A percentile compares a stretch with the other conserved stretches of the same genome.
phyloP scores from a whole-genome alignment of 208 protist genomes.

The Phytomonas francai region DNA sequence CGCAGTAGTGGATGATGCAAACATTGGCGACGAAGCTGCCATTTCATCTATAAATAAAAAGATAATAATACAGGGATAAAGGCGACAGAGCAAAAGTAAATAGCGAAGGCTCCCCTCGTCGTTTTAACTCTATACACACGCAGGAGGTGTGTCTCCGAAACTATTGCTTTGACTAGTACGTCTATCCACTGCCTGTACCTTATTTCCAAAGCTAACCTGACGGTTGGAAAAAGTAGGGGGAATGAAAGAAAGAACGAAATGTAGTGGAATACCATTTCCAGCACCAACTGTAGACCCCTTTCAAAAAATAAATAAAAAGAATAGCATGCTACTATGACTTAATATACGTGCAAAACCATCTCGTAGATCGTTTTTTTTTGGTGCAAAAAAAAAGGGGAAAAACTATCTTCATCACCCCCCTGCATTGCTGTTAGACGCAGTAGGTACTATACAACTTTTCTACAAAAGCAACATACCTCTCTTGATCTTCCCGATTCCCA shows the following conservation, averaged over 20 bases:
- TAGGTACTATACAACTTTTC: slow-evolving; percentile 71
- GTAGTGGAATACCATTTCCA: slow-evolving; percentile 1
- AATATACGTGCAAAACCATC: neutral
- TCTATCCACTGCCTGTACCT: too few relatives aligned
- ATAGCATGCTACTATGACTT: neutral
- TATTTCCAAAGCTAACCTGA: too few relatives aligned
- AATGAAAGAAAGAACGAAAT: neutral
- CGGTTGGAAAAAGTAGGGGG: neutral
- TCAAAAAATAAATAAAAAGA: neutral
- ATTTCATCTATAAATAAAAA: neutral
- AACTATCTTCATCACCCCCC: neutral
- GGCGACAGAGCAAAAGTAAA: too few relatives aligned
- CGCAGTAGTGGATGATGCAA: neutral
- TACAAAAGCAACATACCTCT: slow-evolving; percentile 75
- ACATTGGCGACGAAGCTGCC: neutral
- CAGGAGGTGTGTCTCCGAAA: too few relatives aligned
- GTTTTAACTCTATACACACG: too few relatives aligned
- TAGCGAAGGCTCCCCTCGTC: too few relatives aligned
- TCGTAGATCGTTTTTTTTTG: neutral
- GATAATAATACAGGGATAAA: neutral
- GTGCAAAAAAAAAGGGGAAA: neutral
- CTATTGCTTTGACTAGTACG: too few relatives aligned
- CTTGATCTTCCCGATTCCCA: slow-evolving; percentile 65
- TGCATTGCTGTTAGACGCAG: slow-evolving; percentile 20
- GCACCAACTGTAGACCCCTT: neutral